A percentile compares a stretch with the other conserved stretches of the same genome.
Evolutionary conservation across 495 filamentous ascomycete species (phyloP).

Genomic region (Pyronema domesticum): DNA sequence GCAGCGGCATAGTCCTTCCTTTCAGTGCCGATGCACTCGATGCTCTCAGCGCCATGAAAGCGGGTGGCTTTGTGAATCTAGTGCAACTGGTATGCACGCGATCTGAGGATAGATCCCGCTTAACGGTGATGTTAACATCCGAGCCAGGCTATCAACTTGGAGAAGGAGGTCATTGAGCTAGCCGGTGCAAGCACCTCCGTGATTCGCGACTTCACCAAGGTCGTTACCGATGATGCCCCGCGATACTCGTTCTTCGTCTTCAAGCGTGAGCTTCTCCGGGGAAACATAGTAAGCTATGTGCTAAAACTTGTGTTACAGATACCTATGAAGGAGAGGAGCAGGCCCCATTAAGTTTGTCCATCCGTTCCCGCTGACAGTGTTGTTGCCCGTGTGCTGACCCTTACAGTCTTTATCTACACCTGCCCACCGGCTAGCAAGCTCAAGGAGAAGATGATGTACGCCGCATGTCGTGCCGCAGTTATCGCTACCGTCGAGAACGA

Average conservation of each 20-base stretch:
- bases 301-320: conserved; percentile 33
- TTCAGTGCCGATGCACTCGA: conserved; percentile 49
- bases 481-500: conserved; percentile 47
- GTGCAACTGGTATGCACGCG: conserved; percentile 56
- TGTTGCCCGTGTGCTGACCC: background rate
- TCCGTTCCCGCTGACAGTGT: background rate
- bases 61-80: conserved; percentile 37
- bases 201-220: conserved; percentile 20
- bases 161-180: conserved; percentile 62
- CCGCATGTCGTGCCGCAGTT: conserved; percentile 51
- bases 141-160: conserved; percentile 50
- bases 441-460: conserved; percentile 90
- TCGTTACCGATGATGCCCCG: conserved; percentile 67
- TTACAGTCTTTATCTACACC: conserved; percentile 71
- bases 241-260: conserved; percentile 72
- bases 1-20: conserved; percentile 44
- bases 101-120: background rate
- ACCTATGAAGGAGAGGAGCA: conserved; percentile 35
- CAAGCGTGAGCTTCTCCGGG: conserved; percentile 12
- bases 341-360: conserved; percentile 34
- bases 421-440: conserved; percentile 66
- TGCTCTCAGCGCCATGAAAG: conserved; percentile 42
- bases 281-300: background rate
- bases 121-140: conserved; percentile 5
- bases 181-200: conserved; percentile 36